Conservation (phyloP, 2,329 filamentous ascomycete genomes). For the Cylindrodendrum hubeiense region DNA sequence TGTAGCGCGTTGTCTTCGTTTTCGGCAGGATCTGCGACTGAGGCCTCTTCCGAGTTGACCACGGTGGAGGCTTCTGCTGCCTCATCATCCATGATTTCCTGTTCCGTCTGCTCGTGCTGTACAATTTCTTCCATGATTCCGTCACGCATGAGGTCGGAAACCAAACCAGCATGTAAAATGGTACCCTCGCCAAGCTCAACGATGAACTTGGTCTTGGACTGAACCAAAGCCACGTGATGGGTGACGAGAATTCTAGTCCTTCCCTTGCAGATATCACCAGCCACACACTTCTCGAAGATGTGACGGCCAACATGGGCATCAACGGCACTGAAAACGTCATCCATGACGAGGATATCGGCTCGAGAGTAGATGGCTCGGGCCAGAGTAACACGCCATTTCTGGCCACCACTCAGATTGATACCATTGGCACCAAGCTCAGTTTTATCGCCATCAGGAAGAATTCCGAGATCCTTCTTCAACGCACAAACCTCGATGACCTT, state of each 20-base stretch:
- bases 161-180: slow-evolving; percentile 72
- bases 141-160: slow-evolving; percentile 72
- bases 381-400: slow-evolving; percentile 85
- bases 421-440: slow-evolving; percentile 89
- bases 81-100: slow-evolving; percentile 63
- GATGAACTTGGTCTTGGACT: slow-evolving; percentile 78
- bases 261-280: slow-evolving; percentile 75
- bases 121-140: slow-evolving; percentile 69
- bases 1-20: slow-evolving; percentile 56
- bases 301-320: slow-evolving; percentile 86
- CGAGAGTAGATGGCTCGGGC: slow-evolving; percentile 85
- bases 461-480: slow-evolving; percentile 79
- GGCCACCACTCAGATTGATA: slow-evolving; percentile 86
- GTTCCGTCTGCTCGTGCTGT: slow-evolving; percentile 63
- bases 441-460: slow-evolving; percentile 80
- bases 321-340: slow-evolving; percentile 87
- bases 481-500: slow-evolving; percentile 80
- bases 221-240: slow-evolving; percentile 80
- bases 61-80: slow-evolving; percentile 56
- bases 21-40: slow-evolving; percentile 55
- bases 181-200: slow-evolving; percentile 79
- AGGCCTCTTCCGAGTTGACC: slow-evolving; percentile 67
- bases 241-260: slow-evolving; percentile 85
- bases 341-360: slow-evolving; percentile 80
- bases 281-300: slow-evolving; percentile 82